A percentile compares a stretch with the other conserved stretches of the same genome.
phyloP scores from a whole-genome alignment of 2,329 filamentous ascomycete genomes.

The Amesomyces nigricolor region DNA sequence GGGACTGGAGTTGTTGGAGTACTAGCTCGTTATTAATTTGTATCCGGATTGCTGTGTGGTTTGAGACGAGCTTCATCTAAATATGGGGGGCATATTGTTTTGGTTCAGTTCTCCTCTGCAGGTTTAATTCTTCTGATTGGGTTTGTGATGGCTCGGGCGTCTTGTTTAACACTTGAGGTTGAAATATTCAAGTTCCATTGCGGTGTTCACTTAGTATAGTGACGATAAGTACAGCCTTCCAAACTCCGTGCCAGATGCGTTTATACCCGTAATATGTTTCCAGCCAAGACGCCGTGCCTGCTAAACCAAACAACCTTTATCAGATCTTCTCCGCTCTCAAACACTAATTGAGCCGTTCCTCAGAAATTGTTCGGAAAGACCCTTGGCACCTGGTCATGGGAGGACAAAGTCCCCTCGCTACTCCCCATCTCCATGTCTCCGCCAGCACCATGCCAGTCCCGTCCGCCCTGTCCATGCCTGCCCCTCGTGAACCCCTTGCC shows the following conservation, averaged over 20 bases:
- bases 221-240: background rate
- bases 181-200: too few relatives aligned
- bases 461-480: background rate
- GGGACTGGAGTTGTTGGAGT: too few relatives aligned
- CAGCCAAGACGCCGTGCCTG: too few relatives aligned
- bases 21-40: too few relatives aligned
- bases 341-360: background rate
- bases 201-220: too few relatives aligned
- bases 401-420: background rate
- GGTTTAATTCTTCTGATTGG: too few relatives aligned
- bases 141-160: too few relatives aligned
- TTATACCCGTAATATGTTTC: background rate
- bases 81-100: too few relatives aligned
- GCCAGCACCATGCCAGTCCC: background rate
- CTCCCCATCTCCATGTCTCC: slow-evolving; percentile 19
- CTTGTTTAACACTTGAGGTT: too few relatives aligned
- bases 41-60: too few relatives aligned
- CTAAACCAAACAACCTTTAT: background rate
- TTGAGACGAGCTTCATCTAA: too few relatives aligned
- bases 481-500: background rate
- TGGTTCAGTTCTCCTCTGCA: too few relatives aligned
- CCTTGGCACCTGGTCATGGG: background rate
- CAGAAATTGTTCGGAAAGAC: slow-evolving; percentile 15
- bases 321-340: background rate
- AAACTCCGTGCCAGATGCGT: background rate